Base-by-base conservation (phyloP, 2,329 filamentous ascomycete species). In the Helotiales sp. region DNA sequence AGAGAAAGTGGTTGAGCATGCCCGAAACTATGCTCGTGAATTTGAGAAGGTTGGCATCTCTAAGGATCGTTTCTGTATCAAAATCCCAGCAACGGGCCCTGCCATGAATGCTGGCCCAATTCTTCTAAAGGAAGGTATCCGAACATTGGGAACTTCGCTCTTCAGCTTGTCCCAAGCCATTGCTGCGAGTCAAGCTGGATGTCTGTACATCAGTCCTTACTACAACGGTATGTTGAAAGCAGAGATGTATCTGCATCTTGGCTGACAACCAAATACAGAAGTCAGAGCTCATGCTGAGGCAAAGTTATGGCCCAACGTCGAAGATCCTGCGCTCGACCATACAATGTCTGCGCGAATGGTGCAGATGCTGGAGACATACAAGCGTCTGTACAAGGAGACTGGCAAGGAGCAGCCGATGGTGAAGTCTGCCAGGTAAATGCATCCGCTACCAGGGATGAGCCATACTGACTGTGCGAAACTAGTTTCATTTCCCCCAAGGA, bases 41-140 rank as follows among this genome's bases (percentile, higher is more conserved):
- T 65, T 65, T 15, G 63, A 65, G n/a, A 61, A 65, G 47, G 45
- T 61, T 7, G 63, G 63, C 8, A 65, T 65, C 15, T 65, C 63
- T 17, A 65, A 65, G 17, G 63, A 65, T 65, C 63, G 63, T 22
- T 65, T 65, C 63, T 65, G 63, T n/a, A 65, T 65, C 63, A 65
- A 65, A 55, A 65, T 65, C 15, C 63, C 63, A 0, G 47, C 43
- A 22, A 65, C 63, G 8, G 63, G 63, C 20, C 63, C 63, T 7
- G 63, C 63, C 34, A 65, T 65, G 63, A 65, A 65, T 8, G 63
- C 63, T 15, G 63, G 63, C 22, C 63, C 63, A 8, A 65, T 65
- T 45, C 63, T 65, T 45, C 57, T 65, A 45, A 61, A 65, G 17
- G 63, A 65, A 15, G 63, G 63, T 8, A 65, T 65, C 52, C 63